Evolutionary conservation across 1,139 yeast species (phyloP), one percentile per base, ranked within the genome.

Genomic region (Hansenula lynferdii): DNA sequence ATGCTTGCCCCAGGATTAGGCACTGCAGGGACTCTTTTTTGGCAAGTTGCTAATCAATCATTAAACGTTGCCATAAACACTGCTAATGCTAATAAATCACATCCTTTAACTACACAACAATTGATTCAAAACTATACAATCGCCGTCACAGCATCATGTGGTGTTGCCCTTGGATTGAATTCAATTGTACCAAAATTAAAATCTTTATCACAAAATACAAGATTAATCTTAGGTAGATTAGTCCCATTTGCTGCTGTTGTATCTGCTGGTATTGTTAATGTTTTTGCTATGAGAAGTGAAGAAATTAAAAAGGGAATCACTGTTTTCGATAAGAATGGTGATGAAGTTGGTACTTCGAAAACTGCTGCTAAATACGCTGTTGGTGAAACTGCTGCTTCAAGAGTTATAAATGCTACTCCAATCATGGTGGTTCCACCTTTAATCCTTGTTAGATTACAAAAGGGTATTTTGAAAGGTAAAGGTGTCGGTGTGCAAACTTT

Each of bases 171-270:
- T 34, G 98, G 98, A 8, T 75, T 92, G 44, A 90, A 90, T 51
- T 76, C 95, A 12, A 57, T 89, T 34, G 97, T 94, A 12, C 97
- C 97, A 17, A 73, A 81, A 45, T 68, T 92, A 56, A 83, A 75
- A 54, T 69, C 75, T 30, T 58, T 90, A 23, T 62, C 75, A n/a
- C 81, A 95, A 4, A 69, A 67, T 44, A 80, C 97, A 11, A 78
- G 71, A 56, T 64, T 81, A 54, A 70, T 90, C 34, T 66, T 92
- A 45, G 82, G 90, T 29, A 78, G 98, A 51, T 70, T 92, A 43
- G 96, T 92, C 7, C 98, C 98, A 6, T 92, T 92, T 64, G 97
- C 97, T 2, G 98, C 98, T 5, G 98, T 92, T 28, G 97, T 90
- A 0, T 80, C 94, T 35, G 98, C 98, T 1, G 97, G 97, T 57